Evolutionary conservation across 192 early-diverging fungal genomes (phyloP), one percentile per base, ranked within the genome.

Genomic region (Bifiguratus adelaidae): DNA sequence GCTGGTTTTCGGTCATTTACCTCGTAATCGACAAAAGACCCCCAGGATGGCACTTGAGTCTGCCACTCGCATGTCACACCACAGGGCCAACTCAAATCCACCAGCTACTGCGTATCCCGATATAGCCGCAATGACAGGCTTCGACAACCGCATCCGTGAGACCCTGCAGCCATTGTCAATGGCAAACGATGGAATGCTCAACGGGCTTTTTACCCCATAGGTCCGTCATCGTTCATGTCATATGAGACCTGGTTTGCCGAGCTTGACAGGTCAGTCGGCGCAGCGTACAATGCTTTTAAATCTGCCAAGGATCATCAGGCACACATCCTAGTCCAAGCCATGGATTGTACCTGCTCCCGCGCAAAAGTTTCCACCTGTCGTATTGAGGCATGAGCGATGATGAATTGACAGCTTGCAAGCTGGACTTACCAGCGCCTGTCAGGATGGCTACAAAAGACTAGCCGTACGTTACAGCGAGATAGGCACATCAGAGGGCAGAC

Each of bases 71-170:
- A 74, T 55, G 37, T 74, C 72, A 11, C 67, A 71, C 72, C 72
- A 74, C 15, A 58, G 34, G 13, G 72, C 72, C 18, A 74, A 50
- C 25, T 74, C 72, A 2, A 74, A 21, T 2, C 72, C 72, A 27
- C 72, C 72, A n/a, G 72, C 72, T 13, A 74, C 72, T 1, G 70
- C 70, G 47, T 55, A 69, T 3, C 72, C 72, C 4, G 70, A 67
- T 25, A 74, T 58, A 26, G 65, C 65, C 1, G 70, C 72, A 48
- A 74, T 74, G 16, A 74, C 72, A 8, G 70, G 72, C 25, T 74
- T 74, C 9, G 55, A 54, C 2, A 74, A 55, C 1, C 41, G 29
- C 67, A 74, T 71, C 8, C 72, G 68, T 4, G 66, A 36, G 0
- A 59, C 59, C 9, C 65, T 67, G n/a, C 7, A 3, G 1, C 42